Evolutionary conservation across 257 asterid species (phyloP).

Genomic region (Avicennia marina): DNA sequence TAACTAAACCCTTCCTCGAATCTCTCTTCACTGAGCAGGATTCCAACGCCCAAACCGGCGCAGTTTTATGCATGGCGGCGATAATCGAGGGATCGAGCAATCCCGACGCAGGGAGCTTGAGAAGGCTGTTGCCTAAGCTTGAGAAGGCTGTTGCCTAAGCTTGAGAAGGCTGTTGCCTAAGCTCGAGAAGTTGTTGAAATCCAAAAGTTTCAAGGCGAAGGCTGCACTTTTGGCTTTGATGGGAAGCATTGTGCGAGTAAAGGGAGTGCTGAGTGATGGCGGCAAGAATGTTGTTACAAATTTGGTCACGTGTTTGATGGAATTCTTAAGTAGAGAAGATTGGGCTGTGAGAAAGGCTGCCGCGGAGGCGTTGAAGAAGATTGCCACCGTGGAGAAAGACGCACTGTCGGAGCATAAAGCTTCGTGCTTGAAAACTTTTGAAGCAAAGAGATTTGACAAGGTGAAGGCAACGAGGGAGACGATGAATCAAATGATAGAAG

Average conservation of each 20-base stretch:
- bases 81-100: constrained; percentile 34
- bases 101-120: constrained; percentile 31
- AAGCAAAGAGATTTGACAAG: constrained; percentile 56
- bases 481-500: constrained; percentile 62
- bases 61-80: constrained; percentile 61
- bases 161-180: constrained; percentile 42
- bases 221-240: constrained; percentile 59
- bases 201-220: constrained; percentile 67
- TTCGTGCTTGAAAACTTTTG: constrained; percentile 66
- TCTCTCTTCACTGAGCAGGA: constrained; percentile 72
- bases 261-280: constrained; percentile 39
- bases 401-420: constrained; percentile 51
- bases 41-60: constrained; percentile 45
- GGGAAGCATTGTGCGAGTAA: constrained; percentile 53
- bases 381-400: constrained; percentile 51
- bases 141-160: too few species aligned
- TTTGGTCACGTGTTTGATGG: constrained; percentile 59
- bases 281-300: constrained; percentile 39
- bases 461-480: constrained; percentile 67
- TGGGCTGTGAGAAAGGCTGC: constrained; percentile 71
- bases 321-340: constrained; percentile 65
- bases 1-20: constrained; percentile 68
- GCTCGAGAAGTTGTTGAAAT: constrained; percentile 44
- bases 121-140: too few species aligned
- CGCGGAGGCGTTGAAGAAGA: constrained; percentile 60